A percentile compares a stretch with the other conserved stretches of the same genome.
Conservation (phyloP, 1,139 yeast species). For the Scheffersomyces titani region DNA sequence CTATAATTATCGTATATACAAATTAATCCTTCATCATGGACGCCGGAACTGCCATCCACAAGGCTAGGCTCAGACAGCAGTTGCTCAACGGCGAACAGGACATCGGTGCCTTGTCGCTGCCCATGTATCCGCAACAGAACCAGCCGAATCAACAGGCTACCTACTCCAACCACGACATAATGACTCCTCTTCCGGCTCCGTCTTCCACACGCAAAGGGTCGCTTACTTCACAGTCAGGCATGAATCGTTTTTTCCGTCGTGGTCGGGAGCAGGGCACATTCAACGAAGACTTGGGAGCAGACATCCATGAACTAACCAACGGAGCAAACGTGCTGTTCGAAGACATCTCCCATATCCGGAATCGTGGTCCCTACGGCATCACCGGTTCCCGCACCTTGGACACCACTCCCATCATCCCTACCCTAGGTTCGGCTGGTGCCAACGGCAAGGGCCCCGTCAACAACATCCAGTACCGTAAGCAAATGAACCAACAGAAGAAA, state of each 20-base stretch:
- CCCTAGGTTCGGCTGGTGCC: slow-evolving; percentile 34
- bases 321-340: slow-evolving; percentile 56
- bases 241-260: slow-evolving; percentile 46
- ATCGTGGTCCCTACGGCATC: slow-evolving; percentile 63
- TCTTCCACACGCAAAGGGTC: slow-evolving; percentile 35
- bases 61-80: slow-evolving; percentile 35
- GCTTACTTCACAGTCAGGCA: slow-evolving; percentile 41
- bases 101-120: slow-evolving; percentile 19
- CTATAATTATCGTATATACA: not conserved
- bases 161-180: slow-evolving; percentile 21
- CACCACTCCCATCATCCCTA: slow-evolving; percentile 75
- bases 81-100: slow-evolving; percentile 33
- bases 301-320: slow-evolving; percentile 41
- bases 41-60: slow-evolving; percentile 19
- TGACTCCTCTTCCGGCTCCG: slow-evolving; percentile 19
- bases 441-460: slow-evolving; percentile 24
- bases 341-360: slow-evolving; percentile 63
- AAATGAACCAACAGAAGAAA: slow-evolving; percentile 68
- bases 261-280: slow-evolving; percentile 22
- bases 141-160: slow-evolving; percentile 5
- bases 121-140: slow-evolving; percentile 6
- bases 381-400: slow-evolving; percentile 42
- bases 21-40: slow-evolving; percentile 14
- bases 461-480: slow-evolving; percentile 67
- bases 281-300: slow-evolving; percentile 57